phyloP scores from a whole-genome alignment of 768 basidiomycete genomes.

The Amanita jacksonii region DNA sequence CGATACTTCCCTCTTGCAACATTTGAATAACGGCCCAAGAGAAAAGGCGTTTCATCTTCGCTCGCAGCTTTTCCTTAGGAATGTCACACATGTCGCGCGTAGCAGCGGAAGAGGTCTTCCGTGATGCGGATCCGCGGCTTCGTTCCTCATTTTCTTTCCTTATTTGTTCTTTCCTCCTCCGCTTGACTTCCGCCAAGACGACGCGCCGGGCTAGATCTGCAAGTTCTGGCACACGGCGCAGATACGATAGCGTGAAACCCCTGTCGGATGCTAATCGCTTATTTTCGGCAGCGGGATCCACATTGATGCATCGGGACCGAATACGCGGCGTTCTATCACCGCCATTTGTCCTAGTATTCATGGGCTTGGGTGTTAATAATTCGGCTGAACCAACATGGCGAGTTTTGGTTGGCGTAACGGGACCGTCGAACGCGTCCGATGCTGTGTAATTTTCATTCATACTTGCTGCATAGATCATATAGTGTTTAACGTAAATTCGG shows the following conservation, averaged over 20 bases:
- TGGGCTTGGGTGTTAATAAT: background rate
- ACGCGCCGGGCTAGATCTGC: conserved; percentile 54
- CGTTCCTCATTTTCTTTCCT: conserved; percentile 30
- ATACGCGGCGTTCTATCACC: conserved; percentile 19
- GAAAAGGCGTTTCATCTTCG: conserved; percentile 63
- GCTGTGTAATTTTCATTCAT: conserved; percentile 12
- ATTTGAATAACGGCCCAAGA: conserved; percentile 53
- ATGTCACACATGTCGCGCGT: conserved; percentile 8
- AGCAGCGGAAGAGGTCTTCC: conserved; percentile 1
- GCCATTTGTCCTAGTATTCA: background rate
- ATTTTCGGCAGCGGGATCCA: background rate
- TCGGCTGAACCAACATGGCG: background rate
- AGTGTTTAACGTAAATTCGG: conserved; percentile 69
- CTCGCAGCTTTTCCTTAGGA: conserved; percentile 18
- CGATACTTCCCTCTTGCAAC: conserved; percentile 62
- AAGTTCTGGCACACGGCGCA: conserved; percentile 71
- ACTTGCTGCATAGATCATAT: conserved; percentile 51
- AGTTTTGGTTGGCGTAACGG: conserved; percentile 19
- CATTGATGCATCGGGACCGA: background rate
- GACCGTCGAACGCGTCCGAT: conserved; percentile 10
- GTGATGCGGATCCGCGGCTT: conserved; percentile 10
- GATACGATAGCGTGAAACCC: conserved; percentile 66
- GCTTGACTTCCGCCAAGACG: conserved; percentile 48
- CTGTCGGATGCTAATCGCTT: conserved; percentile 10
- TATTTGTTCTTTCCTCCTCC: conserved; percentile 39